Base-by-base conservation (phyloP, 257 asterid genomes). In the Penstemon eatonii region DNA sequence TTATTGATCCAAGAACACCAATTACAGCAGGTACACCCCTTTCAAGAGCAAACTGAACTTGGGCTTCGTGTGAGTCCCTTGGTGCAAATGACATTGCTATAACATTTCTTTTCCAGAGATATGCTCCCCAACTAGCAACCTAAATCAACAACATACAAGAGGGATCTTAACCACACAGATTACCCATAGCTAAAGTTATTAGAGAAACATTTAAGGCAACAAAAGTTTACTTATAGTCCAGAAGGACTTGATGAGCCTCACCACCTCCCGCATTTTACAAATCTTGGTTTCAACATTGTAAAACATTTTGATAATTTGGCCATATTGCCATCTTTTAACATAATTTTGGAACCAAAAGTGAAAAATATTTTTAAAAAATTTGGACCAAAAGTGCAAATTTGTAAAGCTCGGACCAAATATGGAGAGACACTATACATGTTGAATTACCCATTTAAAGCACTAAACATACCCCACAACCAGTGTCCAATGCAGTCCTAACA, bases 111-210 rank as follows among this genome's bases (percentile, higher is more conserved):
- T 82, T 78, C 87, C 83, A 79, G 41, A 84, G 84, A 74, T 84
- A 84, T 6, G 90, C 90, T 65, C 87, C 90, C 87, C 87, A 84
- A 75, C 90, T 84, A 8, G 90, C 90, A 64, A 82, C 87, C 90
- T 84, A 63, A 63, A 71, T 9, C 25, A 47, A 62, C 53, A 60
- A 52, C 58, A 66, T 44, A 53, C n/a, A 60, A 5, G 55, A 18
- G 62, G 5, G 51, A 57, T 39, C 12, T 66, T 39, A 64, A 33
- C 19, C 33, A 60, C 49, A 73, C 0, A 66, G 13, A 63, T 51
- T 36, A 41, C 41, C 7, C 46, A 58, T 8, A 36, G 56, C 10
- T 9, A 0, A 40, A 13, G 57, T 10, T 45, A 57, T 43, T 36
- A 25, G 37, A 55, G 45, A 65, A 57, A 63, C 53, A 37, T 9